Conservation (phyloP, 768 basidiomycete species). For the Pleurotus platypus region DNA sequence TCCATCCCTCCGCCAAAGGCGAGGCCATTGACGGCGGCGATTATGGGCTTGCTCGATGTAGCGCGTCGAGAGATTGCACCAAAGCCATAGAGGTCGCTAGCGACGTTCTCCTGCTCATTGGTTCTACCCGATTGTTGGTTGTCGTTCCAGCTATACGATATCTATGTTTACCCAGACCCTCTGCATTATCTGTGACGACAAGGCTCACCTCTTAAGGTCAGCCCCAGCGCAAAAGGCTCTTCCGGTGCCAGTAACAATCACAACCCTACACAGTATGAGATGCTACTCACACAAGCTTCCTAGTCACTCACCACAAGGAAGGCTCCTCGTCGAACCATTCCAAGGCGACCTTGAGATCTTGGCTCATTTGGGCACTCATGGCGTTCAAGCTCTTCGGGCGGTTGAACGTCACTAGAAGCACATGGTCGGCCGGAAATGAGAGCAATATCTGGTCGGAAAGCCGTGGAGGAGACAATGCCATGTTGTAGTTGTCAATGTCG, state of each 20-base stretch:
- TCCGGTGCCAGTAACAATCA: constrained; percentile 70
- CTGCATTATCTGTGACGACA: too few species aligned
- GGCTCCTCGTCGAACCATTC: constrained; percentile 77
- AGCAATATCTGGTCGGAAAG: constrained; percentile 35
- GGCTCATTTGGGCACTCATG: constrained; percentile 55
- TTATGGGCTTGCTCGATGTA: constrained; percentile 63
- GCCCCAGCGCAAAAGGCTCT: constrained; percentile 77
- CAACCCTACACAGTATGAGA: constrained; percentile 48
- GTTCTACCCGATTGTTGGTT: constrained; percentile 39
- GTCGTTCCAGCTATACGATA: constrained; percentile 51
- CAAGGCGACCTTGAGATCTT: constrained; percentile 48
- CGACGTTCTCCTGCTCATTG: constrained; percentile 40
- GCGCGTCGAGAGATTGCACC: constrained; percentile 69
- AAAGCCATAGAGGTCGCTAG: constrained; percentile 53
- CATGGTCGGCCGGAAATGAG: constrained; percentile 41
- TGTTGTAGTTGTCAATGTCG: not conserved
- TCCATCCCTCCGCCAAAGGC: constrained; percentile 68
- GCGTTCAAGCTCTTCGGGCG: constrained; percentile 73
- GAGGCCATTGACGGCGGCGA: constrained; percentile 79
- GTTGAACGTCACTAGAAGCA: constrained; percentile 57
- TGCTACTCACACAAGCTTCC: too few species aligned
- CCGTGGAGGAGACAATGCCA: constrained; percentile 20
- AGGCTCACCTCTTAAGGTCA: constrained; percentile 67
- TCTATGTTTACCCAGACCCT: too few species aligned
- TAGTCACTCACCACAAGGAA: constrained; percentile 54